Evolutionary conservation across 345 rosid species (phyloP).

Genomic region (Nasturtium officinale): DNA sequence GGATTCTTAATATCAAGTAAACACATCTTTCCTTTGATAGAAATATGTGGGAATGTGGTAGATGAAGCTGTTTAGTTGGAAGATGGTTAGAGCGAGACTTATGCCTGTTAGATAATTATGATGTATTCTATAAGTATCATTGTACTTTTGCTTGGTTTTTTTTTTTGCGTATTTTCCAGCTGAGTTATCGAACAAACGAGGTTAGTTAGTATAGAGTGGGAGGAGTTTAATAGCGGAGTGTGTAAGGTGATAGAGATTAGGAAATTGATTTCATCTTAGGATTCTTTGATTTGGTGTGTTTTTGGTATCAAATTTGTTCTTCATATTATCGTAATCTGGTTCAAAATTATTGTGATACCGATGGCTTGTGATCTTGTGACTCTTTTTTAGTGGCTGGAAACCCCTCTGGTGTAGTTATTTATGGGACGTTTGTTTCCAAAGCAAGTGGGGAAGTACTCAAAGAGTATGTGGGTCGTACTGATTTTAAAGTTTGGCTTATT

Average conservation of each 20-base stretch:
- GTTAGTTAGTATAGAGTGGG: neutral
- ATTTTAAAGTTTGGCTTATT: constrained; percentile 68
- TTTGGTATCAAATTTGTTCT: neutral
- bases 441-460: constrained; percentile 67
- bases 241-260: neutral
- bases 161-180: neutral
- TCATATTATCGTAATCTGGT: neutral
- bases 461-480: constrained; percentile 58
- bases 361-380: constrained; percentile 25
- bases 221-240: neutral
- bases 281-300: neutral
- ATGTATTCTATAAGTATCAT: neutral
- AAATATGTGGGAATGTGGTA: neutral
- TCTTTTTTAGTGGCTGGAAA: constrained; percentile 83
- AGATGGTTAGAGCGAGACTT: neutral
- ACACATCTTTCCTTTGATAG: neutral
- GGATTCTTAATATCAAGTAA: constrained; percentile 84
- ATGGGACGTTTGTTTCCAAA: constrained; percentile 79
- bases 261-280: neutral
- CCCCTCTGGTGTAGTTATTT: constrained; percentile 72
- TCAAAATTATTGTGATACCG: neutral
- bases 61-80: neutral
- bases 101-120: neutral
- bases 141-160: neutral
- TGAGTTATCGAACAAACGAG: neutral